Conservation (phyloP, 805 yeast genomes). For the Nakazawaea anatomiae region DNA sequence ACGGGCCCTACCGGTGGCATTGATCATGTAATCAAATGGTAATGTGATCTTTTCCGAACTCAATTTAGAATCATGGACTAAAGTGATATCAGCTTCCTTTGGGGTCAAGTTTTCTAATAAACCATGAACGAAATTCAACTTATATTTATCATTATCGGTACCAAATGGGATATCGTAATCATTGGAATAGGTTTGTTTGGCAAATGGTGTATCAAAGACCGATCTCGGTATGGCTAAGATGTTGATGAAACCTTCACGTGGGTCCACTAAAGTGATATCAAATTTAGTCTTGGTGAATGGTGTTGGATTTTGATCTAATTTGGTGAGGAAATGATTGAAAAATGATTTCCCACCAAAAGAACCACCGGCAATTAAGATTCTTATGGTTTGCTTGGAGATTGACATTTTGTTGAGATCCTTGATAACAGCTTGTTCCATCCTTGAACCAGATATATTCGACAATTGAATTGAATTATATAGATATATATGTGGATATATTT, state of each 20-base stretch:
- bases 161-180: constrained; percentile 13
- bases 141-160: not conserved
- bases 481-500: not conserved
- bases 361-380: constrained; percentile 27
- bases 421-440: not conserved
- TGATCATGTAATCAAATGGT: constrained; percentile 39
- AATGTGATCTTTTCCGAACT: constrained; percentile 11
- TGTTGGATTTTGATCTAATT: constrained; percentile 10
- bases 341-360: constrained; percentile 31
- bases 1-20: constrained; percentile 46
- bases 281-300: constrained; percentile 7
- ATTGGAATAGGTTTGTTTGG: constrained; percentile 24
- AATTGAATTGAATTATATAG: not conserved
- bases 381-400: not conserved
- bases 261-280: constrained; percentile 30
- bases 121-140: constrained; percentile 13
- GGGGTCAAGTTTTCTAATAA: constrained; percentile 10
- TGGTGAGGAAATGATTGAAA: constrained; percentile 17
- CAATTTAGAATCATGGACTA: constrained; percentile 1
- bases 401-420: not conserved
- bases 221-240: constrained; percentile 33
- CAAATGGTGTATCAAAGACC: constrained; percentile 30
- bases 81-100: constrained; percentile 4
- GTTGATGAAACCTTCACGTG: constrained; percentile 35
- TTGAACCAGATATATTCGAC: not conserved